phyloP scores from a whole-genome alignment of 441 rosid genomes.

The Adansonia madagascariensis region DNA sequence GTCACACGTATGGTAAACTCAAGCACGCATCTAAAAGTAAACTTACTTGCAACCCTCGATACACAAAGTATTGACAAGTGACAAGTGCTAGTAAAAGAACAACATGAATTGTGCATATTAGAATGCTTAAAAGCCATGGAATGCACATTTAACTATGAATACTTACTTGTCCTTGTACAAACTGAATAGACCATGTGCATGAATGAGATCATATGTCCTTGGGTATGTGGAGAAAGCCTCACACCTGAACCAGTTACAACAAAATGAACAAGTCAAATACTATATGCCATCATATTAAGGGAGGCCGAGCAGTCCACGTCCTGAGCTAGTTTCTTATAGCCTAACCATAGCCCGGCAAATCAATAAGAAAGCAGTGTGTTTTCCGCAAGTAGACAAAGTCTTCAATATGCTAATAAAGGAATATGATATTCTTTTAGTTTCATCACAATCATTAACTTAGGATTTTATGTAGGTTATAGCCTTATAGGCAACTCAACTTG shows the following conservation, averaged over 20 bases:
- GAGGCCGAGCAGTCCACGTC: neutral
- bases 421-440: neutral
- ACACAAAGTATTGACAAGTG: neutral
- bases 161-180: constrained; percentile 68
- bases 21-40: neutral
- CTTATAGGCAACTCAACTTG: neutral
- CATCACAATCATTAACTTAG: neutral
- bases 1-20: neutral
- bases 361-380: neutral
- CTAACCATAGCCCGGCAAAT: neutral
- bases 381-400: neutral
- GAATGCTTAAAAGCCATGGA: neutral
- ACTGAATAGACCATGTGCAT: constrained; percentile 63
- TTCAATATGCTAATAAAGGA: neutral
- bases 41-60: neutral
- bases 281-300: neutral
- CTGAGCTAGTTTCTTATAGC: neutral
- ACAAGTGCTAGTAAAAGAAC: neutral
- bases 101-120: neutral
- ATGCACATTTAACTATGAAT: constrained; percentile 14
- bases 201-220: constrained; percentile 73
- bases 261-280: neutral
- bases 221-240: constrained; percentile 82
- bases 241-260: constrained; percentile 51
- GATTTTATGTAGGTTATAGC: neutral